Evolutionary conservation across 805 yeast genomes (phyloP), one percentile per base, ranked within the genome.

Genomic region (Wickerhamomyces chaumierensis): DNA sequence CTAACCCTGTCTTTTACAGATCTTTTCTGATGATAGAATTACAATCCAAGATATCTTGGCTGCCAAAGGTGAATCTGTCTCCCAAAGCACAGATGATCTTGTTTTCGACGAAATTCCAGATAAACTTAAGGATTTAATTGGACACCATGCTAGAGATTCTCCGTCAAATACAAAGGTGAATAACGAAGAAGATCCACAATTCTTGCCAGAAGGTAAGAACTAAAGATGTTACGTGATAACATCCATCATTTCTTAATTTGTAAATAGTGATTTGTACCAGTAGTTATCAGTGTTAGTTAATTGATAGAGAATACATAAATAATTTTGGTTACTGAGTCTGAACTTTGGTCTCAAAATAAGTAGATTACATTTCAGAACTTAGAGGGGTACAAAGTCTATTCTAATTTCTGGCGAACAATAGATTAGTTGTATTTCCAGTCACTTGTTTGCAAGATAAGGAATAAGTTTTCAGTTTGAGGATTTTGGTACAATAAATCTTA

Each of bases 31-130:
- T 57, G 66, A 74, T 19, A 67, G 71, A 45, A 71, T 84, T 49
- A 85, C 81, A n/a, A 63, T 88, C 27, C 84, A 86, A 53, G 94
- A 88, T 40, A 78, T 86, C 5, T 56, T 88, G 53, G 66, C 66
- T 13, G 78, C 80, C 0, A 71, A 83, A 51, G 96, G 96, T 3
- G 90, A 87, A 46, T 66, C 72, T 13, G 75, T 86, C 13, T 71
- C 81, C 0, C 70, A 74, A 12, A 69, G 71, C 4, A 65, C 82
- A 0, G 73, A 78, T 19, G 94, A 85, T 50, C 63, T 84, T 48
- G 80, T 71, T 0, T 81, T 78, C 53, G 78, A 78, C 44, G 81
- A 77, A 42, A 73, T 78, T 33, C 84, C 85, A 3, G 78, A 75
- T 16, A 63, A 67, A 25, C 57, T 78, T 39, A 67, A 64, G 48